Evolutionary conservation across 2,329 filamentous ascomycete genomes (phyloP), one percentile per base, ranked within the genome.

Genomic region (Diaporthe australafricana): DNA sequence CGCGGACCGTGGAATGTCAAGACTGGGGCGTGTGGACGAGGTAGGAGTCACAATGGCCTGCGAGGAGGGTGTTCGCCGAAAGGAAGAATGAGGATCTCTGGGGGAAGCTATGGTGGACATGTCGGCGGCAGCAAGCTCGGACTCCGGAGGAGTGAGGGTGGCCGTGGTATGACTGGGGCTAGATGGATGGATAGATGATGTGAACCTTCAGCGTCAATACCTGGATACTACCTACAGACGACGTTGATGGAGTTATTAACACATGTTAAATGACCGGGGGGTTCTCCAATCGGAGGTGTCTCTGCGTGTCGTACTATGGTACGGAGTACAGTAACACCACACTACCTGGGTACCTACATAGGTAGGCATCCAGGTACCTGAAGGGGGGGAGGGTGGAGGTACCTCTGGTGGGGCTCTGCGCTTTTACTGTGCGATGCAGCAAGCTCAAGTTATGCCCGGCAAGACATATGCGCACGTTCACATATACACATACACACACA

Each of bases 21-120:
- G 86, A 45, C 93, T 95, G 5, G 93, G 91, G 16, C 94, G 93
- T 47, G 89, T 87, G 42, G 94, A 96, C 48, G 92, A 93, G 8
- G 92, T 92, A 0, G 94, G 93, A 5, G 92, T 92, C 9, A 87
- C 84, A 53, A 90, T 84, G 52, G 76, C 78, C 42, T 82, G 84
- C 71, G 81, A 80, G 16, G 87, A 86, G 84, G 85, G 79, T 78
- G 90, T 80, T 78, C 89, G 84, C 78, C 91, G 84, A 83, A 91
- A 52, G 83, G 88, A 75, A 83, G 89, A 69, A 84, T 92, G 77
- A 52, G 86, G 83, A 50, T 92, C 89, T 72, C 90, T 88, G 30
- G 90, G 90, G 12, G 88, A 87, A 50, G 90, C 89, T 74, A 92
- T 92, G 52, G 90, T 91, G 11, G 90, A 91, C 90, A 92, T 92